Conservation (phyloP, 179 eudicot species). For the Nepenthes alata region DNA sequence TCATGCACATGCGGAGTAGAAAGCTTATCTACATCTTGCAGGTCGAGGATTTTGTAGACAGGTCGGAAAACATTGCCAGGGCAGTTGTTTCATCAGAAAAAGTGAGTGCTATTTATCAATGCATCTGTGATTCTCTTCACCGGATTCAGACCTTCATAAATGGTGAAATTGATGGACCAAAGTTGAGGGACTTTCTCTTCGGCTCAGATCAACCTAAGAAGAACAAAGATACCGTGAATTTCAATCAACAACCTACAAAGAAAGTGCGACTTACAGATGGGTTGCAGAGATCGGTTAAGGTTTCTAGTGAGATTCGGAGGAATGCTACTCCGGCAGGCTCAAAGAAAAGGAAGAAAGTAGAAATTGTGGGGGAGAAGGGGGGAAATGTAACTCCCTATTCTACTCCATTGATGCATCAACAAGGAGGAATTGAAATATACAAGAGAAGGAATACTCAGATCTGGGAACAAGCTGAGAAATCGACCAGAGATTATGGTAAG, state of each 20-base stretch:
- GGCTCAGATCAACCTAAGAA: slow-evolving; percentile 18
- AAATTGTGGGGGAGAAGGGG: not conserved
- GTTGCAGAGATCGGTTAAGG: not conserved
- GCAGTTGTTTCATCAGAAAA: slow-evolving; percentile 36
- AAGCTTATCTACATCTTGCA: slow-evolving; percentile 16
- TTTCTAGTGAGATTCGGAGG: not conserved
- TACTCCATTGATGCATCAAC: not conserved
- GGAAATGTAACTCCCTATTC: not conserved
- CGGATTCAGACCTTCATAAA: slow-evolving; percentile 28
- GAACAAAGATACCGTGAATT: slow-evolving; percentile 4
- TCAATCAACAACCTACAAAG: slow-evolving; percentile 2
- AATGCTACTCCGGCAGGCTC: not conserved
- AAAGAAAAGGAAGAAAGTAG: not conserved
- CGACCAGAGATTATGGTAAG: too few species aligned
- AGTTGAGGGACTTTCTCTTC: slow-evolving; percentile 38
- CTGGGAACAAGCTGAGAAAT: too few species aligned
- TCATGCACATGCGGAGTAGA: not conserved
- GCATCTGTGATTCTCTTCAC: slow-evolving; percentile 33
- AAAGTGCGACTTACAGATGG: slow-evolving; percentile 7
- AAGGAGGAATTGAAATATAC: too few species aligned
- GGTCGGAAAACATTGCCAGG: slow-evolving; percentile 67
- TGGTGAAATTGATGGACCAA: slow-evolving; percentile 26
- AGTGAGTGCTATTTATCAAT: slow-evolving; percentile 28
- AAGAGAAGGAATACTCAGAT: not conserved
- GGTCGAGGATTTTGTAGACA: slow-evolving; percentile 87